Evolutionary conservation across 768 basidiomycete genomes (phyloP), one percentile per base, ranked within the genome.

Genomic region (Tulasnella sp.): DNA sequence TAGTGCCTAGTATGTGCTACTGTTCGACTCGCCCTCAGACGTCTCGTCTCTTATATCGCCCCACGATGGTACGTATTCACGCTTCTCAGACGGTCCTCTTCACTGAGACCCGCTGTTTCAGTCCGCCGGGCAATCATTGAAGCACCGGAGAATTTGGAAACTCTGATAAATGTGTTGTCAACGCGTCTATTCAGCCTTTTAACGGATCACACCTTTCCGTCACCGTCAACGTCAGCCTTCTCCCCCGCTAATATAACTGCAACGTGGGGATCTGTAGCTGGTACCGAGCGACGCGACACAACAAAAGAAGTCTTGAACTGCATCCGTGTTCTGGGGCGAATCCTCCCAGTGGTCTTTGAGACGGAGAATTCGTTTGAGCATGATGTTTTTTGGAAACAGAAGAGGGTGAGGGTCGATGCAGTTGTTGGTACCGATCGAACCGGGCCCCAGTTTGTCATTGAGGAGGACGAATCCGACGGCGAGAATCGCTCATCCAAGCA

Each of bases 251-350:
- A 89, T 66, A 85, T 88, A 64, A 86, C 83, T 65, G 68, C 75
- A 17, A 74, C 76, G 26, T 62, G 60, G 19, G 60, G 41, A 9
- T 60, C 55, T 8, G 51, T 53, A 9, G 29, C 51, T 34, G 51
- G 51, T 30, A 23, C 54, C 9, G 21, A 48, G 29, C 83, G 81
- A 62, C 77, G 80, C 63, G 88, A 82, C 65, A 75, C 91, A 27
- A 85, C 86, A 1, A 90, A 85, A 65, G 86, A 97, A 69, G 89
- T 85, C 3, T 76, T 99, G 47, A 98, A 96, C 67, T 93, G 92
- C 68, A 69, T 97, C n/a, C 80, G 95, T 27, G 81, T 97, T 7
- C 78, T 99, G 19, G 85, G 90, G 61, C 81, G 96, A 51, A 79
- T 97, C 19, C 74, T 98, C 15, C 94, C 94, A 2, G 83, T 94